Base-by-base conservation (phyloP, 2,329 filamentous ascomycete genomes). In the Mariannaea elegans region DNA sequence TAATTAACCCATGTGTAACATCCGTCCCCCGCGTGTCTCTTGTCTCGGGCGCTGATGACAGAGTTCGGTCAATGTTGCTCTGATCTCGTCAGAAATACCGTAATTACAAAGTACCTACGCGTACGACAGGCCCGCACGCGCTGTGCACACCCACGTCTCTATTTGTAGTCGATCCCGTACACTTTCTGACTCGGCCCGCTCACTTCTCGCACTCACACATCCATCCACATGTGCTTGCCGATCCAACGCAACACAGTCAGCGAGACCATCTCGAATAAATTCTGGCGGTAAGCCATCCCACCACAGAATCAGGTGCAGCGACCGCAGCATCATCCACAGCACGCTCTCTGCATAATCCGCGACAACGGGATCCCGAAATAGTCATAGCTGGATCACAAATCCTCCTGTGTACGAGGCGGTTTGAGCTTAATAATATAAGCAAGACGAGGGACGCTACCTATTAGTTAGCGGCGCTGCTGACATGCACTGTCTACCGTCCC, bases 351-450 rank as follows among this genome's bases (percentile, higher is more conserved):
- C 48, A 44, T 34, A 27, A 24, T 13, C 19, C 24, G 32, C 50
- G 21, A 27, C 32, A 54, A 31, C 18, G 7, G 2, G 18, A 36
- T 39, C 34, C 38, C 18, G 24, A 27, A 38, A 23, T 34, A 14
- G 23, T 36, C 48, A 44, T n/a, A 19, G 27, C 10, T 31, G 27
- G n/a, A 45, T 32, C 38, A 44, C 23, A 45, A 49, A 36, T 59
- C 31, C 21, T 41, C 38, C 45, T 27, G 41, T 21, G 21, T 18
- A 24, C 42, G 42, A n/a, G 19, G 27, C 31, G 4, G 18, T n/a
- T 41, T 55, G 29, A 45, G 47, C 56, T 58, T 57, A 32, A 50
- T 55, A 44, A 63, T 63, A 62, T 67, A 63, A 64, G 54, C 66
- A 59, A 24, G 19, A 46, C 19, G 32, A 46, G 27, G 23, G 51